phyloP scores from a whole-genome alignment of 768 basidiomycete species.

The Suillus decipiens region DNA sequence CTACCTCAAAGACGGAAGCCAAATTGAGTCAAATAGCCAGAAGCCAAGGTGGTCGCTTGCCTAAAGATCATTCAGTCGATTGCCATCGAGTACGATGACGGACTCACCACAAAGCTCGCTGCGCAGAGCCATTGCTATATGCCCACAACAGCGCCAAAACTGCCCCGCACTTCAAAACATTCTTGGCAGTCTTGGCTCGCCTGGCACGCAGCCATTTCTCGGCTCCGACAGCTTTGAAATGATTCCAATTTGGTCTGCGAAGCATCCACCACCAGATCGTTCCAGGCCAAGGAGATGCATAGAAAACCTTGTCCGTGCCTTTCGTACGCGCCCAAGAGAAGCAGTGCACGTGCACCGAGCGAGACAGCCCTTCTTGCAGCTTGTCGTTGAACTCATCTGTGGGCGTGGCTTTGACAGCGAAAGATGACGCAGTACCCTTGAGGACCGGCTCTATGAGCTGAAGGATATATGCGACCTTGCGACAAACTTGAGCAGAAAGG shows the following conservation, averaged over 20 bases:
- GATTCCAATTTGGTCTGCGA: not conserved
- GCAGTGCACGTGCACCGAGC: not conserved
- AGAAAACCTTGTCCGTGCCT: not conserved
- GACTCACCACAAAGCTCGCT: not conserved
- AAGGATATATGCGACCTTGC: constrained; percentile 1
- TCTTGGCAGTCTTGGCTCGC: constrained; percentile 8
- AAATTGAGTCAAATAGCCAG: not conserved
- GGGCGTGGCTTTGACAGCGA: not conserved
- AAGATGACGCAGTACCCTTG: not conserved
- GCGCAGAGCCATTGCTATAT: constrained; percentile 12
- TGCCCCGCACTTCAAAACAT: constrained; percentile 10
- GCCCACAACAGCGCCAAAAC: constrained; percentile 10
- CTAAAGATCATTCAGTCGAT: not conserved
- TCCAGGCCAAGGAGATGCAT: not conserved
- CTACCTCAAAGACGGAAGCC: not conserved
- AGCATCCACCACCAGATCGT: not conserved
- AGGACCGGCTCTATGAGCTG: not conserved
- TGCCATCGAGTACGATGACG: not conserved
- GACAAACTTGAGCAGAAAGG: not conserved
- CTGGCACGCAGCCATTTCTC: constrained; percentile 28
- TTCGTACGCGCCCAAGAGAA: not conserved
- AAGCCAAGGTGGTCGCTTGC: not conserved
- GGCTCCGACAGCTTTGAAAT: not conserved
- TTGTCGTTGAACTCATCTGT: not conserved
- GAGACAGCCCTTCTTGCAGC: not conserved